Base-by-base conservation (phyloP, 208 protist genomes). In the Trypanosoma congolense region DNA sequence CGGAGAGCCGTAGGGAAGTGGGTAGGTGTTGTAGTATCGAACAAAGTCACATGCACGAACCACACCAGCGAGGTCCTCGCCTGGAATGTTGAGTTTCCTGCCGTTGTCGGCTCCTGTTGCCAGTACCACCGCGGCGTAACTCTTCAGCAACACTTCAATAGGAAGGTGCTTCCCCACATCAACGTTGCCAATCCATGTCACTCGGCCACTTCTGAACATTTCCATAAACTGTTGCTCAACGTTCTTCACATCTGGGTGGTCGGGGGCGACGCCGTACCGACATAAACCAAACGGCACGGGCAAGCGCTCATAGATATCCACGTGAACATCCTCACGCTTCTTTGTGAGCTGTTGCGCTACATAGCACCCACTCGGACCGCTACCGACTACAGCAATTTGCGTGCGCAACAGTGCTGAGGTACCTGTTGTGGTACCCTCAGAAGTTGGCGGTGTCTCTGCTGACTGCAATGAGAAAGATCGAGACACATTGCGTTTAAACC, bases 201-300 rank as follows among this genome's bases (percentile, higher is more conserved):
- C 74, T 42, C 79, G 72, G 5, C 70, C 75, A 26, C 71, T 65
- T 55, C 83, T 69, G 59, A 92, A 90, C 45, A 97, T 73, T 24
- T 85, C 55, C 47, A 87, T 58, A 53, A 96, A 97, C 56, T 93
- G 81, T 49, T 81, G 78, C 65, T 88, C 87, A 25, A 98, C 92
- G 50, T 96, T 95, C 61, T 98, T 98, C 43, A 98, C 95, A 53
- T 98, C 96, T 0, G 88, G 95, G 68, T 99, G 97, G 66, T 99
- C 97, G 0, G 97, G 97, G 4, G 96, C 93, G 10, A 99, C 96
- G 31, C 97, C 97, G 76, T 96, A 98, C 49, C 97, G 88, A 36
- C 93, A 96, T 10, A 99, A 67, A n/a, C 97, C 97, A 57, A 93
- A 98, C 0, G 97, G 96, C 40, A 97, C 91, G 0, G 96, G 95